Evolutionary conservation across 2,329 filamentous ascomycete species (phyloP).

Genomic region (Penicillium sp.): DNA sequence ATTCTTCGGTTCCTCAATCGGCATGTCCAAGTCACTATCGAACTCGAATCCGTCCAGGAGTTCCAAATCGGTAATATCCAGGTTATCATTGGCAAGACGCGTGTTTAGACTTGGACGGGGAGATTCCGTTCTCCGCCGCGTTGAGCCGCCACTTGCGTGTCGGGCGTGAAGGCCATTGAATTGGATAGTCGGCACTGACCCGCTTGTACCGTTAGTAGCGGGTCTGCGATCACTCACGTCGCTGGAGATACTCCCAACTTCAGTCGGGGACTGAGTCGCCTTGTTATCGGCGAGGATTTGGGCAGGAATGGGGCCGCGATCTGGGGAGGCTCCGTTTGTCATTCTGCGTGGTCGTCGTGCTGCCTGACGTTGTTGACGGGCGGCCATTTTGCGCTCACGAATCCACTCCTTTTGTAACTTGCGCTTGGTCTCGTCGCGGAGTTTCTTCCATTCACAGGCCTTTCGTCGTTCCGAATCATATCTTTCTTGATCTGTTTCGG

Average conservation of each 20-base stretch:
- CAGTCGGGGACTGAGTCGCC: slow-evolving; percentile 37
- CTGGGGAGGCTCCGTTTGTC: slow-evolving; percentile 16
- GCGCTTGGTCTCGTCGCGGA: slow-evolving; percentile 47
- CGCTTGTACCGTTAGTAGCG: slow-evolving; percentile 28
- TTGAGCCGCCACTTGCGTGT: slow-evolving; percentile 20
- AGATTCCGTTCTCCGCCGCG: slow-evolving; percentile 24
- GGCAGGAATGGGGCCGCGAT: slow-evolving; percentile 15
- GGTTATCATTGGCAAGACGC: slow-evolving; percentile 28
- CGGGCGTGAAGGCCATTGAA: slow-evolving; percentile 33
- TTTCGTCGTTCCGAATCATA: slow-evolving; percentile 42
- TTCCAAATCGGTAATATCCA: slow-evolving; percentile 41
- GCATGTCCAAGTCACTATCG: slow-evolving; percentile 52
- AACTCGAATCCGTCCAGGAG: slow-evolving; percentile 50
- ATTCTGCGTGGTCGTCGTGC: slow-evolving; percentile 34
- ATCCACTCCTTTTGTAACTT: slow-evolving; percentile 50
- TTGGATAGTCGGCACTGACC: slow-evolving; percentile 38
- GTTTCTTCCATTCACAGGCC: slow-evolving; percentile 43
- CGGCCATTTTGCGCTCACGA: slow-evolving; percentile 45
- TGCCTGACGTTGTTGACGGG: slow-evolving; percentile 40
- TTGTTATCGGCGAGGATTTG: slow-evolving; percentile 32
- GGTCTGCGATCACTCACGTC: slow-evolving; percentile 26
- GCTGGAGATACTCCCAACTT: slow-evolving; percentile 31
- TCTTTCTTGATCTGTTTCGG: slow-evolving; percentile 47
- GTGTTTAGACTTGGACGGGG: slow-evolving; percentile 36
- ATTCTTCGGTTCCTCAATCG: slow-evolving; percentile 36